Base-by-base conservation (phyloP, 805 yeast species). In the Dipodascus geniculatus region DNA sequence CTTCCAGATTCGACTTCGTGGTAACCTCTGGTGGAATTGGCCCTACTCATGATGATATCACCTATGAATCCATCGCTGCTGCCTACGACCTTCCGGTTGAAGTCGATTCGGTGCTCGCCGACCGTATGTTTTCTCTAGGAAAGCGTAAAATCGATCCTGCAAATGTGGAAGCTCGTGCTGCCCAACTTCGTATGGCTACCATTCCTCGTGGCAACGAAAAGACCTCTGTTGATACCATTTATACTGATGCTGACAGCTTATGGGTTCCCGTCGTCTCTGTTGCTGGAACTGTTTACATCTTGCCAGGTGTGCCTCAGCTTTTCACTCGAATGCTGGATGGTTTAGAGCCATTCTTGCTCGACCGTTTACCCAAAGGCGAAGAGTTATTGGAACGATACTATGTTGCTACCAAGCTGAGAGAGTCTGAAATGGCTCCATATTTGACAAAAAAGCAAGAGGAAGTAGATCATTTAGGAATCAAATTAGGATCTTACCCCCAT, bases 41-140 rank as follows among this genome's bases (percentile, higher is more conserved):
- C 0, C 86, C 95, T 2, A 88, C 96, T 0, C 95, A 87, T 61
- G 96, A 88, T 64, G 96, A 88, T 65, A 83, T 88, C 56, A 87
- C 96, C 0, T 88, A 88, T 65, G 80, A 79, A 52, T 74, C 86
- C 38, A 60, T 88, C n/a, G 87, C 91, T 1, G 76, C 75, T 58
- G 84, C 85, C 4, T 87, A 74, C 58, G 67, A 67, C 1, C 63
- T 85, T 4, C 75, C 76, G 0, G 66, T 81, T 55, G 66, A 65
- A 48, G 63, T 82, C 17, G 83, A 88, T 65, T 61, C 68, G 22
- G 81, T 74, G 28, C 81, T 87, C 1, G 83, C 78, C 19, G 73
- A 69, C 1, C 70, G 80, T 55, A 87, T 86, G 93, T 69, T 71
- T 16, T 57, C 61, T 20, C 65, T 80, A 1, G 69, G 72, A 1